Base-by-base conservation (phyloP, 768 basidiomycete species). In the Aureoboletus auriporus region DNA sequence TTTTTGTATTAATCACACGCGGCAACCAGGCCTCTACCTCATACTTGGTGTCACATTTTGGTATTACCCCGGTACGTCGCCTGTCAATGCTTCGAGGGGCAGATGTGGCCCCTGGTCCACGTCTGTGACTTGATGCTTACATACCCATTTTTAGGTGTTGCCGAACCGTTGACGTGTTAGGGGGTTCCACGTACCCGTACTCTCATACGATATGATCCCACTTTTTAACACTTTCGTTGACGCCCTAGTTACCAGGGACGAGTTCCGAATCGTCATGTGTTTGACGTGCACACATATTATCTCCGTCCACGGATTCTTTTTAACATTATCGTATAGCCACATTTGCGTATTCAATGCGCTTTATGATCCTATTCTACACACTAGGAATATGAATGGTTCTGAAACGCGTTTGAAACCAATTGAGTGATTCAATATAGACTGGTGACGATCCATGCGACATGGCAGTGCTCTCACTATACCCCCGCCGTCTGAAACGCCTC, bases 41-140 rank as follows among this genome's bases (percentile, higher is more conserved):
- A 79, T 83, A 50, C 71, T 83, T 49, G 76, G 73, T 23, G 74
- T 80, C 31, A 68, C 70, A 6, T 78, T 78, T 59, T 78, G 77
- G 77, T 78, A 69, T 54, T 78, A 78, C 48, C 76, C 75, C 4
- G 73, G 74, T 72, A 53, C 13, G 70, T 60, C 2, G 8, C 23
- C 6, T 16, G 23, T 17, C 11, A 5, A 40, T 36, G 8, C 9
- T 23, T 26, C 34, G 13, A 12, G 16, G 33, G 12, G 29, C 7
- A 10, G 20, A 16, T 23, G 26, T 43, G 11, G 33, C 33, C 11
- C 33, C 33, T 11, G 5, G 5, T 10, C 33, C 12, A 14, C 33
- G 33, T 33, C 33, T 12, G 50, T 60, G 47, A 58, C 45, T 9
- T 27, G 28, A 8, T 33, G 33, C 33, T 11, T 23, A 23, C 16